phyloP scores from a whole-genome alignment of 177 flowering plant species.

The Vitis hybrid region DNA sequence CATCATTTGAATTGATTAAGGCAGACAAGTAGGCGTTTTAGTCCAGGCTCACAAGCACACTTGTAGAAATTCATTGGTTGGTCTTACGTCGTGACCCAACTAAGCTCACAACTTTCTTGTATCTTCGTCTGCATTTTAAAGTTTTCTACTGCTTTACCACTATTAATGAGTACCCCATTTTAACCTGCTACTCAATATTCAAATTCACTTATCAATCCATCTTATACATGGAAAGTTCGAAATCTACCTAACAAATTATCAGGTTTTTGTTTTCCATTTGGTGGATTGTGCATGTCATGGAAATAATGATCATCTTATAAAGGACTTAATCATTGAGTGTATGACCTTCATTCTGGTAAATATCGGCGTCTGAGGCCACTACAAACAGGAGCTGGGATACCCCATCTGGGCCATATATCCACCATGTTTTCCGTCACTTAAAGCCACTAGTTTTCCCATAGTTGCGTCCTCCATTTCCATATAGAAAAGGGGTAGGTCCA shows the following conservation, averaged over 20 bases:
- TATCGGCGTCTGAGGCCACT: background rate
- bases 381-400: background rate
- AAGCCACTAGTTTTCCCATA: background rate
- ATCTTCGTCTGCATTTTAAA: background rate
- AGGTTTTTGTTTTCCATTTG: background rate
- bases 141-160: background rate
- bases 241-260: background rate
- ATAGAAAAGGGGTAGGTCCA: too few relatives aligned
- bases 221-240: background rate
- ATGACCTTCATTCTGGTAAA: background rate
- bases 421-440: too few relatives aligned
- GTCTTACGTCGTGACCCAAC: too few relatives aligned
- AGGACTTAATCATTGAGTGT: background rate
- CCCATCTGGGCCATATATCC: too few relatives aligned
- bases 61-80: constrained; percentile 5
- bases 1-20: constrained; percentile 4
- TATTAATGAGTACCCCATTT: too few relatives aligned
- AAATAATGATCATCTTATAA: background rate
- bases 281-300: background rate
- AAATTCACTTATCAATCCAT: constrained; percentile 12
- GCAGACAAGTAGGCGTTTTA: constrained; percentile 6
- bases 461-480: background rate
- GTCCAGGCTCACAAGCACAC: constrained; percentile 1
- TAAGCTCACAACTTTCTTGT: too few relatives aligned
- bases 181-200: constrained; percentile 7